Conservation (phyloP, 139 green algal genomes). For the Eudorina sp. region DNA sequence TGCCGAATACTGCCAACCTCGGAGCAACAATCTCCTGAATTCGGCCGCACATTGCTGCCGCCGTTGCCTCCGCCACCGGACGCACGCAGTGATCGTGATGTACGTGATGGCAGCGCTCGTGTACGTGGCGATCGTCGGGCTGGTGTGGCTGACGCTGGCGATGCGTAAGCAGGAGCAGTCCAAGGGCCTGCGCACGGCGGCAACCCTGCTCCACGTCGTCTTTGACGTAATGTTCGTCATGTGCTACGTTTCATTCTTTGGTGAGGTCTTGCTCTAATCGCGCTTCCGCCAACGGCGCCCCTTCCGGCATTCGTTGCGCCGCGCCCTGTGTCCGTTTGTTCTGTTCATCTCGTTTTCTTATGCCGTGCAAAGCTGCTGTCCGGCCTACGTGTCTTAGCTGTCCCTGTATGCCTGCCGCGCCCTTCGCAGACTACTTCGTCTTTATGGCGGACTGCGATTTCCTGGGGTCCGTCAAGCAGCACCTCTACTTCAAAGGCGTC, state of each 20-base stretch:
- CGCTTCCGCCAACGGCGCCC: no score
- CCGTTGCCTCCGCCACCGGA: no score
- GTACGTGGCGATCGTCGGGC: not conserved
- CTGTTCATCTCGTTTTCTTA: no score
- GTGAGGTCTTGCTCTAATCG: no score
- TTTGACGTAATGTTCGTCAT: slow-evolving; percentile 39
- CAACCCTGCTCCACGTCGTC: slow-evolving; percentile 3
- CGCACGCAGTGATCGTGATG: not conserved
- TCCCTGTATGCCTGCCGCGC: no score
- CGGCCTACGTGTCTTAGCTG: no score
- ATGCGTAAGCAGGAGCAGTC: slow-evolving; percentile 50
- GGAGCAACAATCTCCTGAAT: no score
- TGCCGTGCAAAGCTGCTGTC: no score
- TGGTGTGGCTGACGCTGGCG: slow-evolving; percentile 33
- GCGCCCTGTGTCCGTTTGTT: no score
- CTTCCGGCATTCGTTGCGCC: no score
- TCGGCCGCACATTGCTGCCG: no score
- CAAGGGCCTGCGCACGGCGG: slow-evolving; percentile 1
- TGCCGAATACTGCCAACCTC: no score
- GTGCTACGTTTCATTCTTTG: slow-evolving; percentile 41
- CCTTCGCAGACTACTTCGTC: slow-evolving; percentile 39
- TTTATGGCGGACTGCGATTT: slow-evolving; percentile 26
- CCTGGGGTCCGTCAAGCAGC: not conserved
- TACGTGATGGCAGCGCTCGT: slow-evolving; percentile 12
- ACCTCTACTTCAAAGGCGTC: slow-evolving; percentile 22